Evolutionary conservation across 2,329 filamentous ascomycete species (phyloP), one percentile per base, ranked within the genome.

Genomic region (Trichoderma koningii): DNA sequence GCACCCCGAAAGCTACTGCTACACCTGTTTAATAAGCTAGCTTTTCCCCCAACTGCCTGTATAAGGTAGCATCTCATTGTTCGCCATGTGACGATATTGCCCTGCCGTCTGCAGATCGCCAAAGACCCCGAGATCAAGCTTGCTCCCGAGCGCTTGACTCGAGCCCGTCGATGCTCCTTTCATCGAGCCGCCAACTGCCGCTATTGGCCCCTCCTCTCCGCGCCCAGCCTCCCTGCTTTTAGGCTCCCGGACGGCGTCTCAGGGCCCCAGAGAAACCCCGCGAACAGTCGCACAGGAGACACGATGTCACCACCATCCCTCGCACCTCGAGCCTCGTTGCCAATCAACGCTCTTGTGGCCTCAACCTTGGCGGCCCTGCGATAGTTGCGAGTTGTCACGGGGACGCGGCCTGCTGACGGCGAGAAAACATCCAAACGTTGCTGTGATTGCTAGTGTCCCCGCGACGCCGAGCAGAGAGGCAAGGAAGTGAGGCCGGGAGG

Each of bases 161-260:
- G 15, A 52, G 26, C 26, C 30, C 19, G 17, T 50, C 44, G 38
- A 30, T n/a, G n/a, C 34, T 23, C 21, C 34, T 14, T 38, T 9
- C 48, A 30, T n/a, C 0, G 23, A 50, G 26, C 15, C 45, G 45
- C 28, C 42, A 21, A n/a, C 44, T 42, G 3, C 15, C 56, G 56
- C 56, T 51, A 60, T 60, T 60, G 56, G 56, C 45, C 47, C 56
- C 56, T 38, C 34, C 3, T 14, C 34, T 38, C 34, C 28, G 21
- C 56, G 30, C 47, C 57, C 34, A 61, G 57, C 57, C 59, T 50
- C 47, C 59, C 59, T 62, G 59, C 48, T 62, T 38, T 61, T 53
- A 53, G 38, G 55, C 55, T 34, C 42, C 19, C 23, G 7, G 26
- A 47, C 42, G 48, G 47, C 59, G 59, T 62, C 48, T 53, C 59